Base-by-base conservation (phyloP, 805 yeast species). In the Metschnikowia kofuensis region DNA sequence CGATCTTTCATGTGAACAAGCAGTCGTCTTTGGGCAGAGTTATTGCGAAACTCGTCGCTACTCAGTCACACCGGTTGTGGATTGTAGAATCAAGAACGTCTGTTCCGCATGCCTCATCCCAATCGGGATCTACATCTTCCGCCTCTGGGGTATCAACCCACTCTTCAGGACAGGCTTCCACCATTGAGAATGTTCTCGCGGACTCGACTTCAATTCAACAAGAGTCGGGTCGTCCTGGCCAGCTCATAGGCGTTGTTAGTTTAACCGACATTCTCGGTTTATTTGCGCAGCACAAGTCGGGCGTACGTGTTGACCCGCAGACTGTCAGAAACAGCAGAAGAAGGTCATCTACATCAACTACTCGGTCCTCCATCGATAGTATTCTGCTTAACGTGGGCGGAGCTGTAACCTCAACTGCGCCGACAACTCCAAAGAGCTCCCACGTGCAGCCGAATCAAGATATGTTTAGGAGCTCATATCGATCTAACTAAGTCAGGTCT, bases 21-120 rank as follows among this genome's bases (percentile, higher is more conserved):
- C 77, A 79, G 37, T 82, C 95, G 9, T 84, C 94, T 0, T 75
- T 94, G 44, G 96, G 89, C 32, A 80, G 96, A 65, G 89, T 95
- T 8, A 79, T 94, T 61, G 98, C 98, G 32, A 92, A 94, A 66
- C 74, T 92, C 57, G 98, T 92, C 12, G 98, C 99, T 6, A 92
- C 99, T 1, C 85, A 85, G 66, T 82, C 96, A 2, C 99, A 92
- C 69, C 79, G 99, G 65, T 70, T 87, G 48, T 87, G 94, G 94
- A 82, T 87, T 42, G 91, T 86, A 15, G 87, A 83, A 56, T 48
- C 64, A 10, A 56, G 63, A 16, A 37, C 50, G 8, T 29, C 57
- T 5, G 30, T 53, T 10, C 44, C 34, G 39, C 53, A 65, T 21
- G 45, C 62, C 11, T 44, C 60, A 1, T 44, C 60, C 1, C 58